Base-by-base conservation (phyloP, 192 early-diverging fungal genomes). In the Kappamyces sp. region DNA sequence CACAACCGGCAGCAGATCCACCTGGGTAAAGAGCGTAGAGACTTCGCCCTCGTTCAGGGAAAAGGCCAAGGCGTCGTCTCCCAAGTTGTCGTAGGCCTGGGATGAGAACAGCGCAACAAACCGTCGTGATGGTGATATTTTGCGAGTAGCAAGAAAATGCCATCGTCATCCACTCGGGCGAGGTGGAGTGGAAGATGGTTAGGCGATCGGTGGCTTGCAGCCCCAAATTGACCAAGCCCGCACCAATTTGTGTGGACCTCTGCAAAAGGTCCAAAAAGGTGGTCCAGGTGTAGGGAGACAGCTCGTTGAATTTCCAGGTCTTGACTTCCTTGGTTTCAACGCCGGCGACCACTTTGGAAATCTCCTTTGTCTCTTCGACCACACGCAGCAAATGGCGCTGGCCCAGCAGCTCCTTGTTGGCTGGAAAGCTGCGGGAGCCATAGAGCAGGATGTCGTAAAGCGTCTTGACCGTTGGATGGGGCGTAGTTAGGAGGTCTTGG, bases 1-100 rank as follows among this genome's bases (percentile, higher is more conserved):
- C 33, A 90, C 63, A 48, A 78, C 84, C 38, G 77, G 71, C 44
- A 93, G 74, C 38, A 89, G 71, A 39, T 87, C 84, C 1, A 73
- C 80, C 52, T 87, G 82, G 60, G 89, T 88, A 60, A 88, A 89
- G 51, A 89, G 70, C 39, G 79, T 77, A 5, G 64, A 59, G 31
- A 87, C 82, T 65, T 86, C 86, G 33, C 86, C 73, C 69, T 94
- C 87, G 61, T 87, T 86, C 72, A 93, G 85, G 8, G 92, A 92
- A 62, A 87, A 90, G 53, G 79, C 47, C 43, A 94, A 81, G 50
- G 88, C 90, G 7, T 89, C 85, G 60, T 85, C 86, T 32, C 90
- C 92, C 38, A 94, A 76, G 40, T 89, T 92, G 12, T 70, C 68
- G 49, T 73, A 76, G 32, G 89, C 89, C 23, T 23, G 23, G 23